These are phyloP conservation scores for Globisporangium nodosum DNA, from an alignment of 352 stramenopile species.

Conservation along the genomic window DNA sequence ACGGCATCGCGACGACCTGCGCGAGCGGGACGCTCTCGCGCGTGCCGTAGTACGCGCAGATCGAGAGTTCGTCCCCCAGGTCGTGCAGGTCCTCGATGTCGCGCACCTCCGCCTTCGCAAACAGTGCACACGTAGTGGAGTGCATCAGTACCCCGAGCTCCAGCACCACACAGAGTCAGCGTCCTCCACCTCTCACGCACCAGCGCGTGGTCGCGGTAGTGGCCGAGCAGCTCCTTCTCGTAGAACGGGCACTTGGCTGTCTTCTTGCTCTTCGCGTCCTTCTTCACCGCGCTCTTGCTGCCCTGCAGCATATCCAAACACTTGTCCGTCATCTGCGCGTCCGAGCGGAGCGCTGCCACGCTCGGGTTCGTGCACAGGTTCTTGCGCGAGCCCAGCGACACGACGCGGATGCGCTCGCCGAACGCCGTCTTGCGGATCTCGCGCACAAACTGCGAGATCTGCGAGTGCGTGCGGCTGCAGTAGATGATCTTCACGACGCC, in stretches of 20 bases:
- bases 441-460: slow-evolving; percentile 86
- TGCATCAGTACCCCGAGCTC: background rate
- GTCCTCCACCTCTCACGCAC: slow-evolving; percentile 20
- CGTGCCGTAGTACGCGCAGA: slow-evolving; percentile 97
- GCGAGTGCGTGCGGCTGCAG: slow-evolving; percentile 87
- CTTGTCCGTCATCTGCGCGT: slow-evolving; percentile 79
- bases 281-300: slow-evolving; percentile 33
- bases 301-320: slow-evolving; percentile 85
- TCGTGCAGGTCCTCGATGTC: slow-evolving; percentile 96
- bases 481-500: slow-evolving; percentile 85
- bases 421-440: slow-evolving; percentile 85
- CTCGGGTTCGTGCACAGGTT: slow-evolving; percentile 78
- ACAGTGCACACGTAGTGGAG: background rate
- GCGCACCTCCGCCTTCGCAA: slow-evolving; percentile 59
- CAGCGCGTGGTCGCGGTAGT: slow-evolving; percentile 78
- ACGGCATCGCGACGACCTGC: slow-evolving; percentile 91
- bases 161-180: background rate
- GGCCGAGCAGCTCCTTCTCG: slow-evolving; percentile 58
- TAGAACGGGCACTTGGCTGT: slow-evolving; percentile 77
- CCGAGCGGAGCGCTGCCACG: slow-evolving; percentile 57
- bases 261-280: slow-evolving; percentile 24
- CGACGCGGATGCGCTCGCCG: slow-evolving; percentile 55
- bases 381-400: slow-evolving; percentile 81
- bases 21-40: slow-evolving; percentile 85
- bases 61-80: slow-evolving; percentile 87